phyloP scores from a whole-genome alignment of 2,329 filamentous ascomycete genomes.

The Aspergillus terreus region DNA sequence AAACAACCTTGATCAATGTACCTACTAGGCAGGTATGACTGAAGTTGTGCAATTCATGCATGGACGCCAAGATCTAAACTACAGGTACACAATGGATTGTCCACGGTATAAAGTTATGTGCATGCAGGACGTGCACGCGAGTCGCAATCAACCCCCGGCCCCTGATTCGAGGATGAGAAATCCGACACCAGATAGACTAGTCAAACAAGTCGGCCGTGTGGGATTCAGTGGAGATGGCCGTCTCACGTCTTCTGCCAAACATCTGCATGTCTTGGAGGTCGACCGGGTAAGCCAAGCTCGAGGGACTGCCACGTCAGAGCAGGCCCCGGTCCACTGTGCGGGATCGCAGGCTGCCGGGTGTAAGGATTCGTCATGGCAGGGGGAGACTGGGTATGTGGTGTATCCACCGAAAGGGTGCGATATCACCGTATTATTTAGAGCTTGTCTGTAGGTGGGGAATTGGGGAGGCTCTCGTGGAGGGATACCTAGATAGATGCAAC shows the following conservation, averaged over 20 bases:
- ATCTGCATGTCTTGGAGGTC: constrained; percentile 6
- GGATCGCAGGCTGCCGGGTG: constrained; percentile 7
- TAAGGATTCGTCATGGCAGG: constrained; percentile 10
- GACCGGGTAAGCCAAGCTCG: constrained; percentile 13
- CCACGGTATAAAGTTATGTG: too few relatives aligned
- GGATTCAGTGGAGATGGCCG: constrained; percentile 3
- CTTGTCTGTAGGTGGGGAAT: too few relatives aligned
- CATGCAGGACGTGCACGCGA: too few relatives aligned
- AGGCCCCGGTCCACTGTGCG: constrained; percentile 8
- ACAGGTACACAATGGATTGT: too few relatives aligned
- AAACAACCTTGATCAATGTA: too few relatives aligned
- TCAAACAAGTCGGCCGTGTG: background rate
- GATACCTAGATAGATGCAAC: background rate
- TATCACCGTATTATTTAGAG: too few relatives aligned
- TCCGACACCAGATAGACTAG: background rate
- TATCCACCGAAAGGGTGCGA: too few relatives aligned
- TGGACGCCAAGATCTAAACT: too few relatives aligned
- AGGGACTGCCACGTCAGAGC: constrained; percentile 32
- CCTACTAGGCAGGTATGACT: too few relatives aligned
- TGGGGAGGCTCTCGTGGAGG: too few relatives aligned
- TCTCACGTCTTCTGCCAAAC: background rate
- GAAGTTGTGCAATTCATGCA: too few relatives aligned
- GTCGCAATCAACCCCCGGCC: too few relatives aligned
- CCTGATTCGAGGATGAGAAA: background rate
- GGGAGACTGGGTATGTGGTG: background rate